Evolutionary conservation across 805 yeast species (phyloP).

Genomic region (Candida takata): DNA sequence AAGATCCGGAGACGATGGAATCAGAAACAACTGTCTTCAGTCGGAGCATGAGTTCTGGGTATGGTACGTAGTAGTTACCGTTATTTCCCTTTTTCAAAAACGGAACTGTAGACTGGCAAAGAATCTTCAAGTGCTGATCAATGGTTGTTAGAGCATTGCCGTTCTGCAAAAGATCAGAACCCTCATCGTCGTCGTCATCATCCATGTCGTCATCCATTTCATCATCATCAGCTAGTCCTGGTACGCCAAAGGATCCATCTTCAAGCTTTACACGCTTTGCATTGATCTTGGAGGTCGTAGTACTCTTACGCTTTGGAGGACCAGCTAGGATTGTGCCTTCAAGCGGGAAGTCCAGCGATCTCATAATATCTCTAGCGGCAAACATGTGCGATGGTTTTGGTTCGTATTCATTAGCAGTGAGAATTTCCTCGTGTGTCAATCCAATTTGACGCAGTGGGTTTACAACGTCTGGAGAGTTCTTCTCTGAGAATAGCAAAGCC

Average conservation of each 20-base stretch:
- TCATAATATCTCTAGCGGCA: slow-evolving; percentile 40
- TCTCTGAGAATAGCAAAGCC: slow-evolving; percentile 54
- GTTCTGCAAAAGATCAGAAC: slow-evolving; percentile 23
- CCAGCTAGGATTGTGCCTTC: slow-evolving; percentile 38
- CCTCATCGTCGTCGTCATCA: slow-evolving; percentile 24
- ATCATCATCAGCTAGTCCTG: slow-evolving; percentile 15
- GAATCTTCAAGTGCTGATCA: slow-evolving; percentile 62
- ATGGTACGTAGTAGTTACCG: slow-evolving; percentile 58
- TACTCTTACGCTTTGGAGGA: slow-evolving; percentile 27
- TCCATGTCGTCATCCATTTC: slow-evolving; percentile 23
- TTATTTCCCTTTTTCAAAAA: slow-evolving; percentile 51
- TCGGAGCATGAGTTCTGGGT: slow-evolving; percentile 38
- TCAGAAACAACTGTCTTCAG: slow-evolving; percentile 48
- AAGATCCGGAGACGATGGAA: slow-evolving; percentile 47
- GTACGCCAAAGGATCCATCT: slow-evolving; percentile 25
- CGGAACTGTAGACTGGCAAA: slow-evolving; percentile 47
- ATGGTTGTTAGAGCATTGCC: slow-evolving; percentile 28
- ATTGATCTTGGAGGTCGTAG: slow-evolving; percentile 7
- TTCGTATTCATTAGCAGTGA: slow-evolving; percentile 24
- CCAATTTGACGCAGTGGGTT: slow-evolving; percentile 42
- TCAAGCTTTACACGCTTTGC: slow-evolving; percentile 37
- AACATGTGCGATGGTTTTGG: slow-evolving; percentile 27
- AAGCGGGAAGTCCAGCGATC: slow-evolving; percentile 31
- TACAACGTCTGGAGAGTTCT: slow-evolving; percentile 35
- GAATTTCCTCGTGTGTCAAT: slow-evolving; percentile 39